These are phyloP conservation scores for Mimosa bimucronata DNA, from an alignment of 306 rosid species.

Conservation along the genomic window DNA sequence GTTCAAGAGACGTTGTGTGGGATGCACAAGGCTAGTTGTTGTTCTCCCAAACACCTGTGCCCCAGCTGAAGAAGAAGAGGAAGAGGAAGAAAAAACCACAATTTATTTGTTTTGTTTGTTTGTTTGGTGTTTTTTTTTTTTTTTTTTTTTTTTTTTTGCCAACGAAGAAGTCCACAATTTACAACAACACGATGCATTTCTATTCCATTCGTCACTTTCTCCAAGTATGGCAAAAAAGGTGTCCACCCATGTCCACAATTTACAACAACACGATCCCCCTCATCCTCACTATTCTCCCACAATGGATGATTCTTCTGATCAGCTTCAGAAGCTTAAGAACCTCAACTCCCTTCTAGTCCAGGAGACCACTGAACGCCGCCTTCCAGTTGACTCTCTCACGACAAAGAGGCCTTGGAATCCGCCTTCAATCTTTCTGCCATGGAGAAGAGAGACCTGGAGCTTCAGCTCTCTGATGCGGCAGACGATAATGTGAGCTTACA, in stretches of 20 bases:
- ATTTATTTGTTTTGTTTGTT: too few species aligned
- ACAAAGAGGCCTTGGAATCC: conserved; percentile 44
- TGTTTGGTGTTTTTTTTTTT: too few species aligned
- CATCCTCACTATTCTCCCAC: conserved; percentile 17
- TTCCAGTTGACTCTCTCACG: conserved; percentile 49
- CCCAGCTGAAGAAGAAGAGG: too few species aligned
- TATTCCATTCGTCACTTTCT: too few species aligned
- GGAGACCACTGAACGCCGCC: conserved; percentile 57
- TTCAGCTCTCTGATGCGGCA: conserved; percentile 24
- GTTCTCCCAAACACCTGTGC: too few species aligned
- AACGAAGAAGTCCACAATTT: too few species aligned
- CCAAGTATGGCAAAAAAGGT: conserved; percentile 65
- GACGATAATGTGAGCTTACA: conserved; percentile 42
- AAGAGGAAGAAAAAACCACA: too few species aligned
- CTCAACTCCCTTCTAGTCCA: conserved; percentile 65
- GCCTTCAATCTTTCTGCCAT: conserved; percentile 33
- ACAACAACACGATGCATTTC: too few species aligned
- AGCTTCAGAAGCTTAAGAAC: conserved; percentile 68
- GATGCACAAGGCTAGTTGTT: too few species aligned
- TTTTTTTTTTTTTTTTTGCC: too few species aligned
- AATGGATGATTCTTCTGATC: conserved; percentile 46
- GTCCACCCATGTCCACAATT: conserved; percentile 39
- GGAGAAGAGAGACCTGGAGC: conserved; percentile 43
- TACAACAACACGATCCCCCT: conserved; percentile 27
- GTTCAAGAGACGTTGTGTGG: too few species aligned